Evolutionary conservation across 495 filamentous ascomycete genomes (phyloP).

Genomic region (Penicillium soppii): DNA sequence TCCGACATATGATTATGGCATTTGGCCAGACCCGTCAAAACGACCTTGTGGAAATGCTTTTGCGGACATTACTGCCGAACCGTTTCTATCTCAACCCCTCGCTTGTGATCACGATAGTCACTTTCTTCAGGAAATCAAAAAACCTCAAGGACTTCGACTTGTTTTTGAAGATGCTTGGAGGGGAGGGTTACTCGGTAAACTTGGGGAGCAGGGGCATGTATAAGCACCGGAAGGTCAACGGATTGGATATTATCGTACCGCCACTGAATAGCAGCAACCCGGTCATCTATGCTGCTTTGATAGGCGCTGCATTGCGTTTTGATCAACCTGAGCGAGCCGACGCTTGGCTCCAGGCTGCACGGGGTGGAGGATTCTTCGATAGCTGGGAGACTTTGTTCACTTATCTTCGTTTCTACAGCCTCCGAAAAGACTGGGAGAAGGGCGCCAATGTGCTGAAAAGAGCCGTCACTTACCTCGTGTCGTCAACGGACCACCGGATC

Average conservation of each 20-base stretch:
- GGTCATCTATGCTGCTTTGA: slow-evolving; percentile 36
- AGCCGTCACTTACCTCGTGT: slow-evolving; percentile 35
- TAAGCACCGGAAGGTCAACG: slow-evolving; percentile 31
- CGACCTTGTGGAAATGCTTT: slow-evolving; percentile 38
- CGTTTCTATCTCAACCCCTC: slow-evolving; percentile 36
- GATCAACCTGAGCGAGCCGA: slow-evolving; percentile 46
- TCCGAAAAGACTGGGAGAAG: slow-evolving; percentile 39
- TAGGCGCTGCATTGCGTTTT: slow-evolving; percentile 38
- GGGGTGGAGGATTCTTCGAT: slow-evolving; percentile 40
- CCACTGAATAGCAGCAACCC: slow-evolving; percentile 35
- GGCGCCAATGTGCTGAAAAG: slow-evolving; percentile 33
- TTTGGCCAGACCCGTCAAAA: slow-evolving; percentile 43
- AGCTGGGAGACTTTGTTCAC: slow-evolving; percentile 36
- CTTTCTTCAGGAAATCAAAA: slow-evolving; percentile 42
- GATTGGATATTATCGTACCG: slow-evolving; percentile 37
- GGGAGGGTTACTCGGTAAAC: slow-evolving; percentile 36
- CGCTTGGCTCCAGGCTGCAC: slow-evolving; percentile 40
- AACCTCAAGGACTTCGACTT: slow-evolving; percentile 44
- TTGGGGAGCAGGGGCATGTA: slow-evolving; percentile 25
- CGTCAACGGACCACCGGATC: slow-evolving; percentile 29
- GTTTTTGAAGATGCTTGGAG: slow-evolving; percentile 42
- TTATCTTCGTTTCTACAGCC: slow-evolving; percentile 42
- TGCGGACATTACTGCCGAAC: slow-evolving; percentile 41
- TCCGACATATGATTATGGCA: slow-evolving; percentile 35
- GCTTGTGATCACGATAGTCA: slow-evolving; percentile 36